A percentile compares a stretch with the other conserved stretches of the same genome.
phyloP scores from a whole-genome alignment of 306 rosid species.

The Biancaea sappan region DNA sequence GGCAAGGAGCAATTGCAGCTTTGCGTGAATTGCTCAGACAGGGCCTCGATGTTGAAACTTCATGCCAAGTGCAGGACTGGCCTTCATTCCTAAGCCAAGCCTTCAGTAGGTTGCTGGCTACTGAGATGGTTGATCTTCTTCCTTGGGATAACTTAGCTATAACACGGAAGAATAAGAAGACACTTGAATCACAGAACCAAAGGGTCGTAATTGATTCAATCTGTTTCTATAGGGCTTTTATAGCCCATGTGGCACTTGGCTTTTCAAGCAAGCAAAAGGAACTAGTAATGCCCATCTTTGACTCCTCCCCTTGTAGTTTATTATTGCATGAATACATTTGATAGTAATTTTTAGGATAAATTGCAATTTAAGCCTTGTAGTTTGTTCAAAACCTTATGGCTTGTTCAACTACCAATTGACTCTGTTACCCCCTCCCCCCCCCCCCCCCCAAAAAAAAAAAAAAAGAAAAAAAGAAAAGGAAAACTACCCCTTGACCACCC shows the following conservation, averaged over 20 bases:
- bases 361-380: not conserved
- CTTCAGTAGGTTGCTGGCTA: conserved; percentile 69
- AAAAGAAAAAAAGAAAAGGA: too few relatives aligned
- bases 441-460: too few relatives aligned
- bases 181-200: conserved; percentile 92
- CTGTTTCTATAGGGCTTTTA: conserved; percentile 76
- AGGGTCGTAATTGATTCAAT: conserved; percentile 76
- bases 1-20: conserved; percentile 92
- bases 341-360: not conserved
- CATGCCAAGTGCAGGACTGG: conserved; percentile 94
- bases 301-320: conserved; percentile 19
- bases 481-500: not conserved
- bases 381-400: not conserved
- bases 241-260: conserved; percentile 84
- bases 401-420: not conserved
- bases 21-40: conserved; percentile 91
- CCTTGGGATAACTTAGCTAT: conserved; percentile 81
- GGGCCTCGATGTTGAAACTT: conserved; percentile 88
- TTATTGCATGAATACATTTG: not conserved
- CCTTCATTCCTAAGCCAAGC: conserved; percentile 87
- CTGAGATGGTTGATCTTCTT: conserved; percentile 90
- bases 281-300: conserved; percentile 61
- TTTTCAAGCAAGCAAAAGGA: conserved; percentile 84
- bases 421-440: too few relatives aligned
- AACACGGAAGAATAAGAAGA: conserved; percentile 87